Evolutionary conservation across 2,329 filamentous ascomycete species (phyloP).

Genomic region (Botrytis galanthina): DNA sequence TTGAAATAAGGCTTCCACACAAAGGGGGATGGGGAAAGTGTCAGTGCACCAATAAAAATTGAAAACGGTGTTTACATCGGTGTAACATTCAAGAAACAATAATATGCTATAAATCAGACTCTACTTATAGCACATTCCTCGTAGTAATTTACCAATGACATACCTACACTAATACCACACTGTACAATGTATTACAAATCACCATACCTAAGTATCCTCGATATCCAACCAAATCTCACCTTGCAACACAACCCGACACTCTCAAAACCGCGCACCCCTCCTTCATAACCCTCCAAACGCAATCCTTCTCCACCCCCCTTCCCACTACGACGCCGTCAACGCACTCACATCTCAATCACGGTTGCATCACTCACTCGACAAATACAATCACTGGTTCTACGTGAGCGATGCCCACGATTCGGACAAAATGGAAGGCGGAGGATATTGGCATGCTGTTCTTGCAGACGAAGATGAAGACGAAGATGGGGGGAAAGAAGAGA

Average conservation of each 20-base stretch:
- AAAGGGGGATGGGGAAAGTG: too few relatives aligned
- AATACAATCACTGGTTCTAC: neutral
- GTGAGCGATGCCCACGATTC: fast-evolving
- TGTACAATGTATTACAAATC: too few relatives aligned
- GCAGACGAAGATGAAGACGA: fast-evolving
- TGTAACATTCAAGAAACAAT: neutral
- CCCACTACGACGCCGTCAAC: neutral
- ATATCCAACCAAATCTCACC: too few relatives aligned
- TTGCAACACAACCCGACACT: too few relatives aligned
- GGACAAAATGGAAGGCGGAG: neutral
- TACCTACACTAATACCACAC: neutral
- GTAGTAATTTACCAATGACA: neutral
- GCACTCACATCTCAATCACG: neutral
- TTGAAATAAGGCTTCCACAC: too few relatives aligned
- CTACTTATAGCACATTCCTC: neutral
- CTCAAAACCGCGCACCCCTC: too few relatives aligned
- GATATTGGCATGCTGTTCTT: neutral
- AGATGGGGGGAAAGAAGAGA: too few relatives aligned
- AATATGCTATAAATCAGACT: neutral
- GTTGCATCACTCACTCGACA: neutral
- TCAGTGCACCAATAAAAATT: too few relatives aligned
- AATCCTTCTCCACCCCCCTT: too few relatives aligned
- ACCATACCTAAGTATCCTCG: too few relatives aligned
- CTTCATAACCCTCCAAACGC: too few relatives aligned
- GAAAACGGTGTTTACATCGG: neutral